These are phyloP conservation scores for Rhexocercosporidium sp. DNA, from an alignment of 2,329 filamentous ascomycete genomes.

Conservation along the genomic window DNA sequence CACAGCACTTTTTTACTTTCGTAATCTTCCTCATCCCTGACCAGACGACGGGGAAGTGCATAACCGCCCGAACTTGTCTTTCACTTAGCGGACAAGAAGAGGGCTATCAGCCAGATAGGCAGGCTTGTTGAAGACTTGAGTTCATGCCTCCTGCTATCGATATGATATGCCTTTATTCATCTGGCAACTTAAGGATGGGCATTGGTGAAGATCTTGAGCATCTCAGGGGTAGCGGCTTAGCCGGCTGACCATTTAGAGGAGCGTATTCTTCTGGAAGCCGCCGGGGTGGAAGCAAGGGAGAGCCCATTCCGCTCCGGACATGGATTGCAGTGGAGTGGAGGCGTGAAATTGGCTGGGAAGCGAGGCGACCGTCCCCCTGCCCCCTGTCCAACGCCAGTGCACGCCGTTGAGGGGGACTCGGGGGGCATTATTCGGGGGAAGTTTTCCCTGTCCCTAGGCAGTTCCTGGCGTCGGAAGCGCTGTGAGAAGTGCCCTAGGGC, in stretches of 20 bases:
- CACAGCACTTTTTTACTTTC: slow-evolving; percentile 4
- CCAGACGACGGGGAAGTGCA: not conserved
- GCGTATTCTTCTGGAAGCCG: slow-evolving; percentile 3
- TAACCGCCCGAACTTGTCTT: not conserved
- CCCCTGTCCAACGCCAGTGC: not conserved
- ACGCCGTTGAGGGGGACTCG: not conserved
- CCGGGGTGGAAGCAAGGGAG: too few species aligned
- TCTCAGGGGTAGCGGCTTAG: slow-evolving; percentile 7
- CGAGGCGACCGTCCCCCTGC: not conserved
- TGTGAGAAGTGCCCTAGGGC: not conserved
- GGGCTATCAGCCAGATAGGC: not conserved
- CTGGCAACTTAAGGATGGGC: not conserved
- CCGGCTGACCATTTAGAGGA: not conserved
- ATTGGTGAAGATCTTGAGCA: not conserved
- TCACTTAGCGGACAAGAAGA: not conserved
- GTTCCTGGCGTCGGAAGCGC: not conserved
- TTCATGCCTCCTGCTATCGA: not conserved
- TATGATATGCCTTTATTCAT: slow-evolving; percentile 4
- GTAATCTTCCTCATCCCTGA: slow-evolving; percentile 3
- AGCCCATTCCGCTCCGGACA: not conserved
- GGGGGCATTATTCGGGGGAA: too few species aligned
- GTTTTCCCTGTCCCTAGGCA: too few species aligned
- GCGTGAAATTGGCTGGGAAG: not conserved
- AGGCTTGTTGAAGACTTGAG: not conserved
- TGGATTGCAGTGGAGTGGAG: not conserved